Conservation (phyloP, 257 asterid species). For the Solanum pennellii region DNA sequence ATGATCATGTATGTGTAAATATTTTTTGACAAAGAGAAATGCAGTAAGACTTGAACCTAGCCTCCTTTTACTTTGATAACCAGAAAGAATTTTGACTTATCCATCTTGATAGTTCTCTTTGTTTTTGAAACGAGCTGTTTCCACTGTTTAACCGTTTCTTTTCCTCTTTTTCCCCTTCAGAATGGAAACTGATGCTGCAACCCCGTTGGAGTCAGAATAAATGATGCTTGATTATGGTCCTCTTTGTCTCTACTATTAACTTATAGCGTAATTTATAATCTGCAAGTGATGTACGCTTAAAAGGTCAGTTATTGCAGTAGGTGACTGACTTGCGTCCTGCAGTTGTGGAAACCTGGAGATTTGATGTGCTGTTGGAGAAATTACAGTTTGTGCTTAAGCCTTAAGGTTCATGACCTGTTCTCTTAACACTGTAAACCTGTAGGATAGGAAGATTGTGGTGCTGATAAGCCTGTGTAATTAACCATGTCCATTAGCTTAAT, state of each 20-base stretch:
- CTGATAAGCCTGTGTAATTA: background rate
- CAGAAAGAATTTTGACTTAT: background rate
- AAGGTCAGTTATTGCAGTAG: background rate
- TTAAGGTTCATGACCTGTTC: background rate
- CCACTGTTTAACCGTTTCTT: background rate
- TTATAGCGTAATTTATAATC: background rate
- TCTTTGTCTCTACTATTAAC: background rate
- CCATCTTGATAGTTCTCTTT: background rate
- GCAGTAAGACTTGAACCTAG: background rate
- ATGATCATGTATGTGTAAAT: background rate
- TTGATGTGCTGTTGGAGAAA: background rate
- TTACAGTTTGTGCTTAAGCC: background rate
- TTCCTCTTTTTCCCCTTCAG: background rate
- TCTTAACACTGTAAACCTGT: background rate
- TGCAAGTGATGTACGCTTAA: slow-evolving; percentile 9
- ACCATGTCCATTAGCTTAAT: background rate
- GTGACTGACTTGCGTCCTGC: slow-evolving; percentile 22
- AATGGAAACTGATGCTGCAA: background rate
- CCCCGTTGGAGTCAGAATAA: background rate
- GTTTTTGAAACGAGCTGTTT: background rate
- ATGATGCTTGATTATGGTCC: background rate
- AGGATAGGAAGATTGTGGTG: background rate
- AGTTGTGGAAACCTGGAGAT: background rate
- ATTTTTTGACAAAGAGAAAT: background rate
- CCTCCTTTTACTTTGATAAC: background rate